Conservation (phyloP, 495 filamentous ascomycete genomes). For the Penicillium nucicola region DNA sequence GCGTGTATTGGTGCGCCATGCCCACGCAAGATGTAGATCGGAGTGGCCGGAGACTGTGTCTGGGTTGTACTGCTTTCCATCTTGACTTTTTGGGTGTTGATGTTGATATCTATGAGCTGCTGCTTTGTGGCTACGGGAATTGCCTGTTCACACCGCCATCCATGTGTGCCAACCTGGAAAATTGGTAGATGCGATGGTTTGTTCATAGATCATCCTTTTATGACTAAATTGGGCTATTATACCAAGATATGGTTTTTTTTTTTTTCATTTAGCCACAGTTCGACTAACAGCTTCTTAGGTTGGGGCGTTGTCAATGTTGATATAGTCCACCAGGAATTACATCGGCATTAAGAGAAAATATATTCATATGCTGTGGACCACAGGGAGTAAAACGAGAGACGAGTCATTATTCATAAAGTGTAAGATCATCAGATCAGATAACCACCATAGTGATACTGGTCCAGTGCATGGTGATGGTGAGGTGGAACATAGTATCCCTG, state of each 20-base stretch:
- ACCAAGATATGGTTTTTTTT: too few species aligned
- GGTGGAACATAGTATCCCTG: constrained; percentile 59
- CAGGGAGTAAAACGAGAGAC: too few species aligned
- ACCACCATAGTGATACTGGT: constrained; percentile 21
- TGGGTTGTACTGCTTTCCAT: constrained; percentile 2
- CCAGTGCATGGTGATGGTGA: constrained; percentile 23
- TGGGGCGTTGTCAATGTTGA: too few species aligned
- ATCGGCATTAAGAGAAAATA: too few species aligned
- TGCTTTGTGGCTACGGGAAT: neutral
- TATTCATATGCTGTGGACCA: too few species aligned
- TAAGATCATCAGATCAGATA: constrained; percentile 18
- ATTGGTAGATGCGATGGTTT: neutral
- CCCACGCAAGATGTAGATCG: constrained; percentile 82
- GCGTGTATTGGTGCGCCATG: constrained; percentile 80
- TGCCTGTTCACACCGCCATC: constrained; percentile 7
- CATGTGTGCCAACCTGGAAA: neutral
- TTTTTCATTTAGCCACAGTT: too few species aligned
- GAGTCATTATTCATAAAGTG: constrained; percentile 1
- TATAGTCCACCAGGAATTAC: too few species aligned
- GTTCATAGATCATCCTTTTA: too few species aligned
- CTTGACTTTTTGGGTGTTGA: neutral
- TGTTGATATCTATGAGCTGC: neutral
- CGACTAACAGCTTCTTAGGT: too few species aligned
- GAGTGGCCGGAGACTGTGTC: constrained; percentile 57
- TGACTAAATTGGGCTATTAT: too few species aligned